Evolutionary conservation across 257 asterid genomes (phyloP).

Genomic region (Echites panduratus): DNA sequence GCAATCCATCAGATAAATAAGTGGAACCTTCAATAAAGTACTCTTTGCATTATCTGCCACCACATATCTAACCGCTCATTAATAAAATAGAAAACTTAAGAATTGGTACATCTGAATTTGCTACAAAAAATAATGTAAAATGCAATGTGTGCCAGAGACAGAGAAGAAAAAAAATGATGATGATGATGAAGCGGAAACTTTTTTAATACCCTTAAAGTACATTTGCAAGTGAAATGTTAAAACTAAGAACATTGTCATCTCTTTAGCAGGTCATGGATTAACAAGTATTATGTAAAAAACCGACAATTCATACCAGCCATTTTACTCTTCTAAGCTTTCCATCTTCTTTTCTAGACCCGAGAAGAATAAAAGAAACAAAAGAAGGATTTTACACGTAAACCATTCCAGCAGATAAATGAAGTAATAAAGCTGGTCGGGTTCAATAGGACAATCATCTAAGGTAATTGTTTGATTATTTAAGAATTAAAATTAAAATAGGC

Average conservation of each 20-base stretch:
- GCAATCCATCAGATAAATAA: conserved; percentile 90
- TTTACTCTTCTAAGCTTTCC: neutral
- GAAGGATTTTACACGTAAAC: neutral
- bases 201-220: neutral
- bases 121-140: neutral
- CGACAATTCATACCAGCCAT: neutral
- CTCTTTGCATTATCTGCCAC: conserved; percentile 50
- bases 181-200: neutral
- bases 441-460: neutral
- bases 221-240: neutral
- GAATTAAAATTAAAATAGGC: neutral
- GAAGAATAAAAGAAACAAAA: neutral
- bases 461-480: neutral
- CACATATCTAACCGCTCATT: conserved; percentile 39
- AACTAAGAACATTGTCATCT: neutral
- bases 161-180: neutral
- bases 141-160: neutral
- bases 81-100: conserved; percentile 14
- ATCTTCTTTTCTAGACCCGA: neutral
- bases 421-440: neutral
- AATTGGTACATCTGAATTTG: conserved; percentile 22
- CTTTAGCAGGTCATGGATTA: neutral
- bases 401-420: neutral
- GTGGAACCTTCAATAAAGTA: conserved; percentile 53
- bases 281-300: neutral